Evolutionary conservation across 768 basidiomycete species (phyloP).

Genomic region (Auricularia sp.): DNA sequence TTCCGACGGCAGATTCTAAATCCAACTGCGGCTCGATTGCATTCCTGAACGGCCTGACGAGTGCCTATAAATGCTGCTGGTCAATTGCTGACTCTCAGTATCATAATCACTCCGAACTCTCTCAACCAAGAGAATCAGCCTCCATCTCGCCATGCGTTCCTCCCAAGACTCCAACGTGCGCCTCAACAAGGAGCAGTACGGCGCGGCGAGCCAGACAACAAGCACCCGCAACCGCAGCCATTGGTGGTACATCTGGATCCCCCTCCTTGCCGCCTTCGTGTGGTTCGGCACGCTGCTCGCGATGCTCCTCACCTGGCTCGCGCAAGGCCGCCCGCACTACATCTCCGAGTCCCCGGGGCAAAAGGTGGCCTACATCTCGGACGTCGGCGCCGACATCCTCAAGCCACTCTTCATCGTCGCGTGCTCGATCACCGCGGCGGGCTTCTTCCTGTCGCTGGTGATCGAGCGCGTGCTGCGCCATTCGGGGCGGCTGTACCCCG

Average conservation of each 20-base stretch:
- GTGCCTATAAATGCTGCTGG: no score
- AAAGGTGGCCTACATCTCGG: slow-evolving; percentile 60
- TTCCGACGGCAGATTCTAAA: no score
- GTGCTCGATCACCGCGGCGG: slow-evolving; percentile 49
- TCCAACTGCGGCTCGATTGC: no score
- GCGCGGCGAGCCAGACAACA: no score
- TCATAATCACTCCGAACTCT: no score
- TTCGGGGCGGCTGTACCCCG: slow-evolving; percentile 38
- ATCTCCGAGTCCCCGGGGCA: slow-evolving; percentile 24
- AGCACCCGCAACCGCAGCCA: not conserved
- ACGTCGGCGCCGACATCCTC: slow-evolving; percentile 57
- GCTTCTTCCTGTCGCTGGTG: slow-evolving; percentile 49
- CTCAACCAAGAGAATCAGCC: no score
- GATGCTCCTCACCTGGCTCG: slow-evolving; percentile 64
- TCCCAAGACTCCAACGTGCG: no score
- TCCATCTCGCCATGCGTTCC: no score
- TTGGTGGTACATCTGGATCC: not conserved
- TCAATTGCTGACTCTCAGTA: no score
- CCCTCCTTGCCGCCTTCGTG: slow-evolving; percentile 2
- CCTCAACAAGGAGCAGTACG: no score
- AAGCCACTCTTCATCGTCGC: slow-evolving; percentile 69
- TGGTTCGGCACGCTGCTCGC: slow-evolving; percentile 42
- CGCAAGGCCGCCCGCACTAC: slow-evolving; percentile 51
- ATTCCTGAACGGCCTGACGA: no score
- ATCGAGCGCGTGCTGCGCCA: slow-evolving; percentile 58